phyloP scores from a whole-genome alignment of 2,329 filamentous ascomycete species.

The Microsporum canis region DNA sequence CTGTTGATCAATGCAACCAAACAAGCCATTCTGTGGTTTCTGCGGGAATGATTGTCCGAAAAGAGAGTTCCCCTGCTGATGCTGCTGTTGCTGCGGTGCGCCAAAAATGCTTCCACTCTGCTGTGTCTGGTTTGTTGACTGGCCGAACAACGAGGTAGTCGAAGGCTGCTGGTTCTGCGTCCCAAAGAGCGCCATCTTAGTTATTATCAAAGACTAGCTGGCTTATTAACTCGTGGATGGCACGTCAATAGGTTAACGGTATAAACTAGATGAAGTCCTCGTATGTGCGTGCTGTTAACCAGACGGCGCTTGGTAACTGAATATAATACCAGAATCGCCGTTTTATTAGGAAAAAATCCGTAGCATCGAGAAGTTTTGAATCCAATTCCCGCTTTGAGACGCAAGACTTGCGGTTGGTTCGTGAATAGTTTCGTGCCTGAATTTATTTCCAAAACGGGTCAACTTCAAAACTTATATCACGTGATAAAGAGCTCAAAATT shows the following conservation, averaged over 20 bases:
- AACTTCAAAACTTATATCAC: background rate
- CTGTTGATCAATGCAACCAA: constrained; percentile 23
- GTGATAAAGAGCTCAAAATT: background rate
- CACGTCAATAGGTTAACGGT: background rate
- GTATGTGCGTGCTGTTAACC: background rate
- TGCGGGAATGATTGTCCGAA: constrained; percentile 14
- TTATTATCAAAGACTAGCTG: background rate
- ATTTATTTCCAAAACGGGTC: background rate
- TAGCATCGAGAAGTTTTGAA: background rate
- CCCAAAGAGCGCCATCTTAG: constrained; percentile 13
- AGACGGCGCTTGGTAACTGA: background rate
- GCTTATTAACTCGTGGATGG: background rate
- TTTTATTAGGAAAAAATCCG: background rate
- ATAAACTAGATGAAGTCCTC: background rate
- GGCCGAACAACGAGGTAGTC: constrained; percentile 9
- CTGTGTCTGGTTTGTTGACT: constrained; percentile 12
- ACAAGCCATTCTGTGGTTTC: constrained; percentile 18
- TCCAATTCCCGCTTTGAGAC: background rate
- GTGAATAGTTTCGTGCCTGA: background rate
- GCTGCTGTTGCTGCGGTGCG: constrained; percentile 14
- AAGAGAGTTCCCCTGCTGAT: constrained; percentile 13
- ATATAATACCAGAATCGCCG: background rate
- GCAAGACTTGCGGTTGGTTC: background rate
- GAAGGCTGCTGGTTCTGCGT: constrained; percentile 11
- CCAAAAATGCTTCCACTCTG: constrained; percentile 16